Conservation (phyloP, 2,329 filamentous ascomycete species). For the Talaromyces sp. region DNA sequence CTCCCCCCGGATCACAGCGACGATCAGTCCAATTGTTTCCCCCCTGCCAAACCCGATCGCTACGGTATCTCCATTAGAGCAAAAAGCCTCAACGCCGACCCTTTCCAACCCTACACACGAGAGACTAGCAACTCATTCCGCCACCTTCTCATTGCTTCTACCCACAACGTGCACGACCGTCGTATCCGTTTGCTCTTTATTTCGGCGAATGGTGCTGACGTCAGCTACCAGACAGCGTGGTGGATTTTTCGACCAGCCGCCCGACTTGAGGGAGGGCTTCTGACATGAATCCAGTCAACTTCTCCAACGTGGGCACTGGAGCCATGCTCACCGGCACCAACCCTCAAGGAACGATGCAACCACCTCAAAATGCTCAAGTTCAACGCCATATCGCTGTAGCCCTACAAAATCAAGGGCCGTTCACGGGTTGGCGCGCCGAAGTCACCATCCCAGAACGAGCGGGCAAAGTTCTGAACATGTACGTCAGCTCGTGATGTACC, state of each 20-base stretch:
- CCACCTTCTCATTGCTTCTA: conserved; percentile 9
- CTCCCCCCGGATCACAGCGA: conserved; percentile 6
- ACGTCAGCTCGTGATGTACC: conserved; percentile 19
- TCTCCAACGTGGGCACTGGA: conserved; percentile 32
- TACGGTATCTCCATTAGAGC: conserved; percentile 14
- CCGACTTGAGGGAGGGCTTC: conserved; percentile 32
- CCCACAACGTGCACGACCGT: conserved; percentile 11
- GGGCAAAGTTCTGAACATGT: conserved; percentile 43
- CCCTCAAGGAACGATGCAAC: conserved; percentile 29
- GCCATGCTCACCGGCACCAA: conserved; percentile 30
- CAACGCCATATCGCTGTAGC: conserved; percentile 36
- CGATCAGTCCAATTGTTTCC: conserved; percentile 3
- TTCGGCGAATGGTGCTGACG: conserved; percentile 33
- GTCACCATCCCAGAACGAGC: conserved; percentile 38
- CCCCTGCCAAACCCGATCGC: conserved; percentile 11
- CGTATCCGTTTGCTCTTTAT: background rate
- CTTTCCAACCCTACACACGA: background rate
- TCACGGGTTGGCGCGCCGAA: conserved; percentile 42
- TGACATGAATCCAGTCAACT: conserved; percentile 41
- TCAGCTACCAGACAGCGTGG: conserved; percentile 25
- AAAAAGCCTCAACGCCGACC: conserved; percentile 15
- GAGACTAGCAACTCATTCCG: background rate
- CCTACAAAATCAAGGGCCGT: conserved; percentile 39
- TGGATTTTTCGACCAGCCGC: conserved; percentile 32
- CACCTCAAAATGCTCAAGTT: conserved; percentile 34